Evolutionary conservation across 345 rosid species (phyloP).

Genomic region (Lepidium aucheri): DNA sequence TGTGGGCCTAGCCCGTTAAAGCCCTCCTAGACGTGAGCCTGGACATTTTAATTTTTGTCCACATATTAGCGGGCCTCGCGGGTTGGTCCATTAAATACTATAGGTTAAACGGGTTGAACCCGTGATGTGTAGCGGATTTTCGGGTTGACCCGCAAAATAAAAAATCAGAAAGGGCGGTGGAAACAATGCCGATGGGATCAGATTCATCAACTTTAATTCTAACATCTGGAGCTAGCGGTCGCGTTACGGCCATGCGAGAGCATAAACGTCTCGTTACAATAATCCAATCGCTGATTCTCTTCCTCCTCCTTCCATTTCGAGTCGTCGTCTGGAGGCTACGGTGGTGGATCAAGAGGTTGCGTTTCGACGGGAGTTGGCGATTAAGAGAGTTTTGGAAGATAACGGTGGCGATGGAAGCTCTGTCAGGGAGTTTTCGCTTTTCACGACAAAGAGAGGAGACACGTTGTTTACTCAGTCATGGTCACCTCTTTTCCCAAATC

Average conservation of each 20-base stretch:
- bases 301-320: conserved; percentile 53
- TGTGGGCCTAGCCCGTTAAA: too few relatives aligned
- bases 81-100: too few relatives aligned
- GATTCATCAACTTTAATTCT: conserved; percentile 44
- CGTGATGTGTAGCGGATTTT: too few relatives aligned
- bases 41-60: too few relatives aligned
- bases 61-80: too few relatives aligned
- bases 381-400: conserved; percentile 52
- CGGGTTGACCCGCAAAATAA: too few relatives aligned
- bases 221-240: conserved; percentile 86
- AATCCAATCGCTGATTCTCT: conserved; percentile 38
- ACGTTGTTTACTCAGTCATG: conserved; percentile 76
- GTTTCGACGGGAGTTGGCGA: conserved; percentile 55
- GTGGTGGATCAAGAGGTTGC: conserved; percentile 59
- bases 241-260: conserved; percentile 45
- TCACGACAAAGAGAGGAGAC: conserved; percentile 54
- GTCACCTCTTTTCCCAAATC: conserved; percentile 42
- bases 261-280: conserved; percentile 35
- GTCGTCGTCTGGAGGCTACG: conserved; percentile 21
- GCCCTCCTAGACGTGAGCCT: too few relatives aligned
- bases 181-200: conserved; percentile 22
- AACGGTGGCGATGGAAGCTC: conserved; percentile 33
- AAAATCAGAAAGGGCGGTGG: too few relatives aligned
- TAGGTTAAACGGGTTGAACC: too few relatives aligned
- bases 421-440: conserved; percentile 43